Conservation (phyloP, 305 asterid genomes). For the Solanum aculeatissimum region DNA sequence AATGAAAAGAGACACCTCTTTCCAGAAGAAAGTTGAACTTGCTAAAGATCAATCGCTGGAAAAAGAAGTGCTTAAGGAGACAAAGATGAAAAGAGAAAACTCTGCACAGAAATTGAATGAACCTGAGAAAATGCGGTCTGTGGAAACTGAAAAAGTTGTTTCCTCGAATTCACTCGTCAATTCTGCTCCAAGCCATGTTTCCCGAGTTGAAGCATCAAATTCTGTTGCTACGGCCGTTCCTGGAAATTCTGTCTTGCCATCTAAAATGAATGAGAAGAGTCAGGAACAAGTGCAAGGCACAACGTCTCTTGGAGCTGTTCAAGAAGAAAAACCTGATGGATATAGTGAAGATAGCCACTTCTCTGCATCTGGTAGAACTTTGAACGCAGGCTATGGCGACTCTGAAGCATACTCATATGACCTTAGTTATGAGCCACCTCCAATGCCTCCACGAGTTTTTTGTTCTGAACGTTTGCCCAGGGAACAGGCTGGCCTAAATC, state of each 20-base stretch:
- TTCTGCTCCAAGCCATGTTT: conserved; percentile 13
- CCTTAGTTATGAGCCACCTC: conserved; percentile 34
- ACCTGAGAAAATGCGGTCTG: conserved; percentile 22
- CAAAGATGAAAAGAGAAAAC: conserved; percentile 39
- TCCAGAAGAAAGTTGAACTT: conserved; percentile 34
- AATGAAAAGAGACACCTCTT: conserved; percentile 21
- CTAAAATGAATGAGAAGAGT: conserved; percentile 25
- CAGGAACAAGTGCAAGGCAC: conserved; percentile 24
- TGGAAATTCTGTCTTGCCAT: conserved; percentile 23
- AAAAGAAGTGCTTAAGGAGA: conserved; percentile 34
- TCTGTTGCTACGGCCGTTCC: conserved; percentile 18
- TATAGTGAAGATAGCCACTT: conserved; percentile 24
- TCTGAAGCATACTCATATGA: conserved; percentile 26
- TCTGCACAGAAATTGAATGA: conserved; percentile 34
- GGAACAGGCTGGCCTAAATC: conserved; percentile 56
- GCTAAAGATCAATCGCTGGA: conserved; percentile 30
- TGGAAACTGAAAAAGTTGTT: conserved; percentile 30
- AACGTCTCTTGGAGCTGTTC: conserved; percentile 21
- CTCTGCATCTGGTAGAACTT: conserved; percentile 19
- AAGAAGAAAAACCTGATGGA: conserved; percentile 31
- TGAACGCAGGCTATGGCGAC: conserved; percentile 30
- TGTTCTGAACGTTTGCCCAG: conserved; percentile 67
- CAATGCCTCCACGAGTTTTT: conserved; percentile 52
- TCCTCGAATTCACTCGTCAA: conserved; percentile 23
- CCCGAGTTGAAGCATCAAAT: conserved; percentile 31